A percentile compares a stretch with the other conserved stretches of the same genome.
Conservation (phyloP, 148 eudicot genomes). For the Fagopyrum tataricum region DNA sequence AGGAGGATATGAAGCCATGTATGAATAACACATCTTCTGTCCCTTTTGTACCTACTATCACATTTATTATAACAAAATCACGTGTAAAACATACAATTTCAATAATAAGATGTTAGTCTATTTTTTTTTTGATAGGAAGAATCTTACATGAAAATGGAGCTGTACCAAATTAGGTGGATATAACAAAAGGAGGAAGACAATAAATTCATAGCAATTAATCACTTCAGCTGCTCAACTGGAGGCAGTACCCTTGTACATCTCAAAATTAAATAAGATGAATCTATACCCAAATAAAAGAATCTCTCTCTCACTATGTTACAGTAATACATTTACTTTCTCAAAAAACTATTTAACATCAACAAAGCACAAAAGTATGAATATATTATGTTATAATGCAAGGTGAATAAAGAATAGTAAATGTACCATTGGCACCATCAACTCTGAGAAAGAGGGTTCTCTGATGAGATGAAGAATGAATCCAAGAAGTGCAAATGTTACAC, state of each 20-base stretch:
- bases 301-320: not conserved
- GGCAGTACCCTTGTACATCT: not conserved
- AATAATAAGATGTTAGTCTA: too few relatives aligned
- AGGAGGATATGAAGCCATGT: slow-evolving; percentile 88
- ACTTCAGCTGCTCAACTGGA: not conserved
- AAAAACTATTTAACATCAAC: not conserved
- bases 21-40: slow-evolving; percentile 75
- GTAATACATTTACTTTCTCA: not conserved
- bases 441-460: slow-evolving; percentile 40
- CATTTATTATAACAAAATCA: too few relatives aligned
- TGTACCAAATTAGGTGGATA: not conserved
- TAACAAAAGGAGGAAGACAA: not conserved
- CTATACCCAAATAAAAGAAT: not conserved
- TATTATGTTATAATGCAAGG: not conserved
- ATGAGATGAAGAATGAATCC: slow-evolving; percentile 27
- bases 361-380: not conserved
- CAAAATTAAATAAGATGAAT: not conserved
- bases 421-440: slow-evolving; percentile 43
- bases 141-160: not conserved
- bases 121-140: too few relatives aligned
- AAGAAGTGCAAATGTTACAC: slow-evolving; percentile 38
- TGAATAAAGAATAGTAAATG: not conserved
- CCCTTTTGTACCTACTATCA: not conserved
- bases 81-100: not conserved
- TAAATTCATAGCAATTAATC: not conserved